These are phyloP conservation scores for Herpetospermum pedunculosum DNA, from an alignment of 306 rosid species.

Conservation along the genomic window DNA sequence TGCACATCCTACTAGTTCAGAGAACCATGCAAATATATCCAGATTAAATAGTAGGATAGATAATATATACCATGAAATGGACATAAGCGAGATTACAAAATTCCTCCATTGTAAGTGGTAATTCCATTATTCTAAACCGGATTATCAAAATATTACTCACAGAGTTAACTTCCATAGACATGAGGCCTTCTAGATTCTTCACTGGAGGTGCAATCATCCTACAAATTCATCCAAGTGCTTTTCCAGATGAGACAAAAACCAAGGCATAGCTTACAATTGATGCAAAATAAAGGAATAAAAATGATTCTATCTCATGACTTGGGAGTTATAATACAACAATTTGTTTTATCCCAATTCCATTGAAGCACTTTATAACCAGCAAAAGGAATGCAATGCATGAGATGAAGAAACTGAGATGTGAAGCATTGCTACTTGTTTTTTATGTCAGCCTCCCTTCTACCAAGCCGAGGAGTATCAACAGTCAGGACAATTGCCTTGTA, in stretches of 20 bases:
- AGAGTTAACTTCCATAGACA: slow-evolving; percentile 18
- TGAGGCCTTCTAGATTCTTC: slow-evolving; percentile 52
- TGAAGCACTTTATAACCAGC: background rate
- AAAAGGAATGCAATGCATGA: background rate
- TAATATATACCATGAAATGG: background rate
- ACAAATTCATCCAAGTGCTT: background rate
- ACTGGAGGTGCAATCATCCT: slow-evolving; percentile 41
- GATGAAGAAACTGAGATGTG: background rate
- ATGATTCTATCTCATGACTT: background rate
- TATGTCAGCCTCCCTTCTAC: slow-evolving; percentile 67
- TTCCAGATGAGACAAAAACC: background rate
- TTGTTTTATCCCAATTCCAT: background rate
- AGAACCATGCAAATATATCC: background rate
- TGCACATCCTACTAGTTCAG: background rate
- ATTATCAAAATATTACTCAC: slow-evolving; percentile 28
- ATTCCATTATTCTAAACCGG: background rate
- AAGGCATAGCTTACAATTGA: slow-evolving; percentile 4
- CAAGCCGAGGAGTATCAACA: slow-evolving; percentile 41
- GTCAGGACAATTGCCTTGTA: slow-evolving; percentile 54
- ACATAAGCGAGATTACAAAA: background rate
- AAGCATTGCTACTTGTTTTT: slow-evolving; percentile 32
- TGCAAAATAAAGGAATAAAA: background rate
- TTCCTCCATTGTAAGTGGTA: background rate
- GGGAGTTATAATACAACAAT: background rate
- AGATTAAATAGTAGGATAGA: background rate